These are phyloP conservation scores for Butyriboletus loyo DNA, from an alignment of 768 basidiomycete species.

Conservation along the genomic window DNA sequence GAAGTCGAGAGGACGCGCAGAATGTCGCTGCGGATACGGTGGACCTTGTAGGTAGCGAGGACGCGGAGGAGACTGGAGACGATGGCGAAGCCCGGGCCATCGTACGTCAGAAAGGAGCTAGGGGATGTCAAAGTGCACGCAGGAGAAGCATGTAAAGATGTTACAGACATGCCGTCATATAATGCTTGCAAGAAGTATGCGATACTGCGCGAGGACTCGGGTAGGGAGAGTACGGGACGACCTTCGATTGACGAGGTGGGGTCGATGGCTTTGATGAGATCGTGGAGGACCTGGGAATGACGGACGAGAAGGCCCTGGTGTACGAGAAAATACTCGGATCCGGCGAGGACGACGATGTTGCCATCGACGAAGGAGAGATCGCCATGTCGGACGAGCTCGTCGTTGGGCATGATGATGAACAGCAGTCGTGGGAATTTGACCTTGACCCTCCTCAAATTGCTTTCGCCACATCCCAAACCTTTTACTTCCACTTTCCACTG, in stretches of 20 bases:
- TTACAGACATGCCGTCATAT: conserved; percentile 67
- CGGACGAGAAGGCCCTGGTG: conserved; percentile 64
- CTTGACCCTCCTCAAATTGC: conserved; percentile 13
- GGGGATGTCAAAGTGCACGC: conserved; percentile 14
- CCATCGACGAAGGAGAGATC: conserved; percentile 67
- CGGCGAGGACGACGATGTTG: conserved; percentile 62
- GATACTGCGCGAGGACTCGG: conserved; percentile 56
- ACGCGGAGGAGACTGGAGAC: conserved; percentile 59
- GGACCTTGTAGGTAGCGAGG: conserved; percentile 61
- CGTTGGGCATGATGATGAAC: conserved; percentile 9
- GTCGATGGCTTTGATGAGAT: conserved; percentile 37
- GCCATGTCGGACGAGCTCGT: conserved; percentile 40
- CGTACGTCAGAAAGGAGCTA: conserved; percentile 48
- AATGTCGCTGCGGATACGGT: conserved; percentile 54
- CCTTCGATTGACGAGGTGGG: conserved; percentile 43
- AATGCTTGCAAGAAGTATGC: conserved; percentile 58
- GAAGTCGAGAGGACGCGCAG: conserved; percentile 47
- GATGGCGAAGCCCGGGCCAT: conserved; percentile 48
- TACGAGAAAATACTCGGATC: conserved; percentile 60
- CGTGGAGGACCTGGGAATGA: conserved; percentile 53
- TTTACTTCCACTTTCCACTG: neutral
- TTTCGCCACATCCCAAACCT: neutral
- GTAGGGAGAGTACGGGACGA: conserved; percentile 50
- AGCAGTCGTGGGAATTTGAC: conserved; percentile 16
- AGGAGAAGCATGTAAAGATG: neutral